phyloP scores from a whole-genome alignment of 805 yeast species.

The Wickerhamiella alocasiicola region DNA sequence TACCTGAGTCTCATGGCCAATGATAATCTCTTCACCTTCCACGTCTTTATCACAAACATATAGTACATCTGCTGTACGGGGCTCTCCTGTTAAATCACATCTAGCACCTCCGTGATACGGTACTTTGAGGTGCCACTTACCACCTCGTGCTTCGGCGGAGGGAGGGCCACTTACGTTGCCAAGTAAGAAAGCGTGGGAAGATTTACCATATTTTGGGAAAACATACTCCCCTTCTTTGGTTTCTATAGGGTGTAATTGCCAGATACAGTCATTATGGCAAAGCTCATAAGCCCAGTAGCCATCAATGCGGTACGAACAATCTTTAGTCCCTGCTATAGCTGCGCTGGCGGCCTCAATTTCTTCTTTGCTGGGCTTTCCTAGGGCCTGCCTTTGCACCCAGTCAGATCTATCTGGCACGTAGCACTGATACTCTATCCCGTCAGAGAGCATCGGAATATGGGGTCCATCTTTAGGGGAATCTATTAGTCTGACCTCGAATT shows the following conservation, averaged over 20 bases:
- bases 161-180: conserved; percentile 5
- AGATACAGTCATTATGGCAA: conserved; percentile 37
- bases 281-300: conserved; percentile 46
- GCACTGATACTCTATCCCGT: conserved; percentile 1
- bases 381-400: background rate
- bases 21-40: background rate
- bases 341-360: background rate
- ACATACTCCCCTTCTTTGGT: background rate
- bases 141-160: conserved; percentile 14
- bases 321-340: background rate
- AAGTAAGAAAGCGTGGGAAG: background rate
- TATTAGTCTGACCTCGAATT: conserved; percentile 5
- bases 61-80: conserved; percentile 42
- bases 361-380: background rate
- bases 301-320: conserved; percentile 24
- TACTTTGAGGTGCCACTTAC: conserved; percentile 13
- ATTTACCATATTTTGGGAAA: background rate
- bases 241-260: conserved; percentile 37
- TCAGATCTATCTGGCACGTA: conserved; percentile 3
- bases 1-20: conserved; percentile 16
- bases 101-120: conserved; percentile 35
- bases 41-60: conserved; percentile 40
- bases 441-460: background rate
- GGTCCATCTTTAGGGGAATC: conserved; percentile 3
- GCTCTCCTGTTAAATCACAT: conserved; percentile 47